Conservation (phyloP, 2,329 filamentous ascomycete species). For the Colletotrichum sp. region DNA sequence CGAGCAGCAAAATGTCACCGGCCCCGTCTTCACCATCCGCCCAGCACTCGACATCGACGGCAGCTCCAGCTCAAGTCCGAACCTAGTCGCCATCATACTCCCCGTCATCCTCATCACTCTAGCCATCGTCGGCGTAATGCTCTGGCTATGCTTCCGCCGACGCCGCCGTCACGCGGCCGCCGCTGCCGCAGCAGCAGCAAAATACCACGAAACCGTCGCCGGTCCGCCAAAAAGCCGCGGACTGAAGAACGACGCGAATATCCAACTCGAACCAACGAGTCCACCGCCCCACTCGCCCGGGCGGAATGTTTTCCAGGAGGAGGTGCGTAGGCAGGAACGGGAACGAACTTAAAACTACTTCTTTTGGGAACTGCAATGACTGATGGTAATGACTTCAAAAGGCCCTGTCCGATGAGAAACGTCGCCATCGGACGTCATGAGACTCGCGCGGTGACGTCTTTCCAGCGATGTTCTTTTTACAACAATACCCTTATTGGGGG, state of each 20-base stretch:
- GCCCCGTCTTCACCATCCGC: conserved; percentile 29
- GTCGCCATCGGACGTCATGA: background rate
- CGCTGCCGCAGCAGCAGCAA: conserved; percentile 11
- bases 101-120: conserved; percentile 32
- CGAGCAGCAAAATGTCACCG: conserved; percentile 19
- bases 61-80: background rate
- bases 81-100: conserved; percentile 27
- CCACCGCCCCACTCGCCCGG: conserved; percentile 13
- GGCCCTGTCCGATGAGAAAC: background rate
- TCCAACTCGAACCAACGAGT: conserved; percentile 32
- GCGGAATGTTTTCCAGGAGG: conserved; percentile 40
- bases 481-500: background rate
- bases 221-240: conserved; percentile 9
- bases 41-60: background rate
- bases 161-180: conserved; percentile 23
- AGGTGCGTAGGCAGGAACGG: conserved; percentile 37
- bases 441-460: conserved; percentile 11
- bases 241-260: conserved; percentile 22
- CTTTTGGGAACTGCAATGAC: background rate
- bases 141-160: conserved; percentile 29
- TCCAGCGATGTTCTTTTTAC: background rate
- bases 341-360: conserved; percentile 10
- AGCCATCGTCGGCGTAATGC: conserved; percentile 24
- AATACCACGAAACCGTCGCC: conserved; percentile 10
- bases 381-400: background rate